Base-by-base conservation (phyloP, 306 rosid genomes). In the Gynostemma pentaphyllum region DNA sequence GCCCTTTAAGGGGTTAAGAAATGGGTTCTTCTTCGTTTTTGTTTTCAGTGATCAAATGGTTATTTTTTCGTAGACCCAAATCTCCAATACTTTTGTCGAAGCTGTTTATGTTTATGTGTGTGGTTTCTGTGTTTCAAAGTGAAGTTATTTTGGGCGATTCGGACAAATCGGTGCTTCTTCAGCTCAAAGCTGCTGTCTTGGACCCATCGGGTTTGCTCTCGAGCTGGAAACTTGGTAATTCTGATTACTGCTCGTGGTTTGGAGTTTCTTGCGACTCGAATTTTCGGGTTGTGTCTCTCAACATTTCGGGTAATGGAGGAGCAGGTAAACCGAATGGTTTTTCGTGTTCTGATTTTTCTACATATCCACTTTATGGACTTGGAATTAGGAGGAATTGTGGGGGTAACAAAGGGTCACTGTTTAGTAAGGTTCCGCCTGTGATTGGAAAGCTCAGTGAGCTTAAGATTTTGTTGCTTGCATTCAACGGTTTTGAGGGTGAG, bases 311-410 rank as follows among this genome's bases (percentile, higher is more conserved):
- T 5, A 75, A 74, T 63, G 89, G 87, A 4, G 65, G 68, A 36
- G 63, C 66, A 75, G 80, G 74, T 69, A 54, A 71, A 48, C 70
- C 56, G 14, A 66, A 48, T 19, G 24, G 76, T 0, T 66, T 13
- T 19, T 64, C 82, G 3, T 87, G 97, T 45, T 69, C 79, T 7
- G 64, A 78, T 64, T 81, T 65, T 27, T 30, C 67, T 13, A 53
- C 66, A 62, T 90, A 83, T 67, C 97, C 97, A 5, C 79, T 87
- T 36, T 87, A 85, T 67, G 91, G 96, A 22, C 74, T 79, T 6
- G 97, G 94, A n/a, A 75, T 78, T 45, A 70, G 94, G 57, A 76
- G 84, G 66, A 67, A 60, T n/a, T 83, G 95, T 67, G 37, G 4
- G 21, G 78, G 74, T 3, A 53, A 62, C 30, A 30, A 48, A 2